These are phyloP conservation scores for Lachancea dasiensis DNA, from an alignment of 805 yeast species.

Conservation along the genomic window DNA sequence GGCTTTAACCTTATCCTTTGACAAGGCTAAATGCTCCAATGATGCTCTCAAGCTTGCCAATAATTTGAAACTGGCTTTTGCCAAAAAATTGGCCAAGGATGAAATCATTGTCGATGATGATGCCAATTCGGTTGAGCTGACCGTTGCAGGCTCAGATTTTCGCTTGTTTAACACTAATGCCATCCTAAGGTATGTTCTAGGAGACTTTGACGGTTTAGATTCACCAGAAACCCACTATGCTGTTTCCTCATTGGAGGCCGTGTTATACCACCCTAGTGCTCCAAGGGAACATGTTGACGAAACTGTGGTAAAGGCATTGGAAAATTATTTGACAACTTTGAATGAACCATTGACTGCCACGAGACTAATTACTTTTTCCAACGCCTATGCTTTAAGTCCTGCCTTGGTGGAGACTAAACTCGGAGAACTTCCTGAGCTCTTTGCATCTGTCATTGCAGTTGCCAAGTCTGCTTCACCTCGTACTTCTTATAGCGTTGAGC, in stretches of 20 bases:
- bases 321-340: conserved; percentile 22
- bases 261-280: conserved; percentile 14
- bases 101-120: conserved; percentile 20
- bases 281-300: conserved; percentile 42
- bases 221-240: conserved; percentile 30
- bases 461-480: conserved; percentile 39
- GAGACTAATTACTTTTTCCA: conserved; percentile 54
- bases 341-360: conserved; percentile 39
- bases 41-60: conserved; percentile 23
- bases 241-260: conserved; percentile 20
- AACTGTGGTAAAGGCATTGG: conserved; percentile 35
- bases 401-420: conserved; percentile 24
- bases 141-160: conserved; percentile 26
- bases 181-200: conserved; percentile 55
- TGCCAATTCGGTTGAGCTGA: conserved; percentile 22
- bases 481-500: conserved; percentile 28
- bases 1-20: conserved; percentile 27
- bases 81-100: conserved; percentile 24
- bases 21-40: conserved; percentile 21
- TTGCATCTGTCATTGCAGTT: conserved; percentile 40
- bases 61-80: conserved; percentile 31
- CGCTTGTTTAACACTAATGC: conserved; percentile 62
- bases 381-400: conserved; percentile 43
- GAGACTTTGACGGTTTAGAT: conserved; percentile 38
- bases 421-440: conserved; percentile 28